These are phyloP conservation scores for Agarophyton chilense DNA, from an alignment of 23 red algal genomes.

Conservation along the genomic window DNA sequence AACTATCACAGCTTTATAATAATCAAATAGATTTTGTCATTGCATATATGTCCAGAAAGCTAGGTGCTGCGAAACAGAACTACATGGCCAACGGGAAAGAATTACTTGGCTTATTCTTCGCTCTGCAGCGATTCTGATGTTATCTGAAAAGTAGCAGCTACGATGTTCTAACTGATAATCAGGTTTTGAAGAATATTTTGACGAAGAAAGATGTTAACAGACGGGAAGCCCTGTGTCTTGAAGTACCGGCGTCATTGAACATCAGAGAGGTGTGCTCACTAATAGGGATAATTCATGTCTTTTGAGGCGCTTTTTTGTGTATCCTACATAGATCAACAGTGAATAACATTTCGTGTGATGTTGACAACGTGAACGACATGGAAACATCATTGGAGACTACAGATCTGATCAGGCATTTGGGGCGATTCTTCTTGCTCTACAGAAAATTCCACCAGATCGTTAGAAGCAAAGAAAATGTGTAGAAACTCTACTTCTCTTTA, in stretches of 20 bases:
- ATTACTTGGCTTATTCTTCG: slow-evolving; percentile 9
- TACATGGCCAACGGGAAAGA: slow-evolving; percentile 6
- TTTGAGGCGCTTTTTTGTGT: neutral
- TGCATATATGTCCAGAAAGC: slow-evolving; percentile 6
- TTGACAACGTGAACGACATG: neutral
- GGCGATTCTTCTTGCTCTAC: neutral
- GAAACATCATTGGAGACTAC: neutral
- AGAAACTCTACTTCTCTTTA: neutral
- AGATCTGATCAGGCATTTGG: neutral
- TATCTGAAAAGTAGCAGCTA: slow-evolving; percentile 1
- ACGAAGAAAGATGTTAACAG: neutral
- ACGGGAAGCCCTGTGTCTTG: neutral
- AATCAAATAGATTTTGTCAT: neutral
- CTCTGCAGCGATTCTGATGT: neutral
- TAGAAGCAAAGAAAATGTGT: neutral
- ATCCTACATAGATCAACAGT: neutral
- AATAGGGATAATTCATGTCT: neutral
- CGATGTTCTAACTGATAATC: neutral
- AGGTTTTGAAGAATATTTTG: neutral
- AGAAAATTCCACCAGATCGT: neutral
- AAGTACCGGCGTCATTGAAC: slow-evolving; percentile 11
- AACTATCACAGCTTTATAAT: neutral
- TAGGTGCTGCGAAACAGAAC: neutral
- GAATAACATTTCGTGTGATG: neutral
- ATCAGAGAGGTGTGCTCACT: neutral